Evolutionary conservation across 2,329 filamentous ascomycete genomes (phyloP), one percentile per base, ranked within the genome.

Genomic region (Fusarium clavum): DNA sequence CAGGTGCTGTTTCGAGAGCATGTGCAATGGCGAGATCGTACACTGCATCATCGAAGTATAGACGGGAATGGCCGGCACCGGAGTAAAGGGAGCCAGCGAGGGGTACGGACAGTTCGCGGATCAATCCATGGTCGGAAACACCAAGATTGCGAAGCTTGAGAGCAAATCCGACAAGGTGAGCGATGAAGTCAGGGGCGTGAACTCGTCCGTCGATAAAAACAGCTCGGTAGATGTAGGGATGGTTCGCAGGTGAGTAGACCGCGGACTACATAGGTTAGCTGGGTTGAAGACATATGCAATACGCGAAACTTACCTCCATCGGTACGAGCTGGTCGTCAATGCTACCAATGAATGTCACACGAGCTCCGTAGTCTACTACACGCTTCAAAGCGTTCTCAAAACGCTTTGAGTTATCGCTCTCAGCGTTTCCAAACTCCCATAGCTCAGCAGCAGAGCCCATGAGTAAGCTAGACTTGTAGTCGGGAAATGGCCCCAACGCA

Each of bases 261-360:
- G 95, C 94, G 4, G 94, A 98, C 89, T 83, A 48, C n/a, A 22
- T 85, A 24, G 45, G 71, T 80, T 63, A 79, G 73, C 18, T 27
- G 24, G 10, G 13, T 14, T 13, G 16, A 30, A 12, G 14, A 16
- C 12, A 34, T 3, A n/a, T 38, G 29, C 3, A 45, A 43, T 11
- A n/a, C 13, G 22, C 9, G n/a, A 16, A 14, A 75, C 82, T 77
- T 79, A 92, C 91, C 85, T 98, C 95, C 77, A 99, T 84, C 6
- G 94, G 95, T 16, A 99, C 94, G 4, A 99, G 85, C 79, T 99
- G 96, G 79, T 99, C 96, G 78, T 99, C 96, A 54, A 99, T 97
- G 79, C 94, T 98, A 57, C 95, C 95, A 63, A 97, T 87, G 78
- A 94, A 98, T 1, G 94, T 92, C 51, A 98, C 88, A 43, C 93